A percentile compares a stretch with the other conserved stretches of the same genome.
Conservation (phyloP, 2,329 filamentous ascomycete species). For the Colletotrichum aenigma region DNA sequence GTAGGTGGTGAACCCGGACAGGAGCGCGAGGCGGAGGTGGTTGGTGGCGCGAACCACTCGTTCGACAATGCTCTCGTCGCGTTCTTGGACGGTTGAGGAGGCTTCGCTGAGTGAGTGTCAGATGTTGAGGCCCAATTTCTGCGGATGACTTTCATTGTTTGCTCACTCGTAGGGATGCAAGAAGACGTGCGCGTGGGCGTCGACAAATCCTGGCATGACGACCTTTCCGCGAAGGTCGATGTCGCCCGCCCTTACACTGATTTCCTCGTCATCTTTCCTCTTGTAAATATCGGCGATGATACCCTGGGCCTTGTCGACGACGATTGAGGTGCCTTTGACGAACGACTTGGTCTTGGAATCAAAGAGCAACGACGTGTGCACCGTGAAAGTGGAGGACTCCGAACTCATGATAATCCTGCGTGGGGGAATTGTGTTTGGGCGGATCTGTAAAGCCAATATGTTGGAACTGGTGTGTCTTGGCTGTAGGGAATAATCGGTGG, state of each 20-base stretch:
- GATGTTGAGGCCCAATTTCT: not conserved
- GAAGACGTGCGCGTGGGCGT: conserved; percentile 62
- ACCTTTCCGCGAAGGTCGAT: conserved; percentile 59
- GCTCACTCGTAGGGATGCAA: conserved; percentile 50
- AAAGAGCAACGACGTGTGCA: conserved; percentile 54
- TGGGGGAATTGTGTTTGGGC: not conserved
- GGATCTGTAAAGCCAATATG: not conserved
- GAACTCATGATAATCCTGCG: not conserved
- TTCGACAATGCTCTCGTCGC: conserved; percentile 63
- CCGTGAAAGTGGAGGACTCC: conserved; percentile 20
- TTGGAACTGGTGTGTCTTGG: not conserved
- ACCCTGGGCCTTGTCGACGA: conserved; percentile 41
- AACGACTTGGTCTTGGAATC: conserved; percentile 47
- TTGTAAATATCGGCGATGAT: conserved; percentile 40
- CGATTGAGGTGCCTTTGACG: conserved; percentile 44
- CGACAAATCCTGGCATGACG: conserved; percentile 57
- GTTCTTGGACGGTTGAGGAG: conserved; percentile 49
- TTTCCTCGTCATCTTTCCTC: conserved; percentile 25
- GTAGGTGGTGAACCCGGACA: conserved; percentile 64
- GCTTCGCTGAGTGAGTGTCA: conserved; percentile 5
- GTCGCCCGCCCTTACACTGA: conserved; percentile 35
- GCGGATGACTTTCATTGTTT: not conserved
- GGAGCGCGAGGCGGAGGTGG: conserved; percentile 54
- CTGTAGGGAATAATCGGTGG: not conserved
- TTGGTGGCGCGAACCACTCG: conserved; percentile 58